phyloP scores from a whole-genome alignment of 1,284 basidiomycete genomes.

The Vanrija sp. region DNA sequence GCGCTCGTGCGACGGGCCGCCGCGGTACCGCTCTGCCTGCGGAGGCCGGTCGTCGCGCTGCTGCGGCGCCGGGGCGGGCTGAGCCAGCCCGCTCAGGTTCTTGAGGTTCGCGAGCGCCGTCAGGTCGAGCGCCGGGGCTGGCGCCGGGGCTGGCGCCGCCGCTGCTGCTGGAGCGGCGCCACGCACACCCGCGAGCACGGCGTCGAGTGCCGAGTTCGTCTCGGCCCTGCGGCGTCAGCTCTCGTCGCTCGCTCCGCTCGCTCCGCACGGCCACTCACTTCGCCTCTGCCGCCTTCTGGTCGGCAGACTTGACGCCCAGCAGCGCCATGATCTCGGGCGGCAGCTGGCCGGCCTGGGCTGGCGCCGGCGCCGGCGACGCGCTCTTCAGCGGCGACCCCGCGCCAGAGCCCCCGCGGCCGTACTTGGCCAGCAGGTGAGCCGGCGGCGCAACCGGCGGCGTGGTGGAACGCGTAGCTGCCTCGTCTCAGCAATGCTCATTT shows the following conservation, averaged over 20 bases:
- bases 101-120: conserved; percentile 30
- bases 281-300: conserved; percentile 3
- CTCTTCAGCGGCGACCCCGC: background rate
- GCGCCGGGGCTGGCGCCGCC: conserved; percentile 3
- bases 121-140: conserved; percentile 17
- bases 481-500: conserved; percentile 12
- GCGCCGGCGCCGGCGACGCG: background rate
- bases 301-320: conserved; percentile 31
- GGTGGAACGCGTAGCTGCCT: conserved; percentile 11
- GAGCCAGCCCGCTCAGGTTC: conserved; percentile 13
- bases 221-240: conserved; percentile 1
- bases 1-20: background rate
- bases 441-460: conserved; percentile 17
- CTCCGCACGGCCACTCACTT: conserved; percentile 4
- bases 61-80: background rate
- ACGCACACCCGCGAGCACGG: conserved; percentile 17
- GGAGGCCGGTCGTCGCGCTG: background rate
- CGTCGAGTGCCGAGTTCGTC: conserved; percentile 11
- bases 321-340: conserved; percentile 43
- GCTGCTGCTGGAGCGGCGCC: background rate
- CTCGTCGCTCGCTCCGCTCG: background rate
- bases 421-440: conserved; percentile 14
- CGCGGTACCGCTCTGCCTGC: background rate
- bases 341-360: conserved; percentile 15
- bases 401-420: background rate